Base-by-base conservation (phyloP, 2,329 filamentous ascomycete species). In the Arthroderma sp. region DNA sequence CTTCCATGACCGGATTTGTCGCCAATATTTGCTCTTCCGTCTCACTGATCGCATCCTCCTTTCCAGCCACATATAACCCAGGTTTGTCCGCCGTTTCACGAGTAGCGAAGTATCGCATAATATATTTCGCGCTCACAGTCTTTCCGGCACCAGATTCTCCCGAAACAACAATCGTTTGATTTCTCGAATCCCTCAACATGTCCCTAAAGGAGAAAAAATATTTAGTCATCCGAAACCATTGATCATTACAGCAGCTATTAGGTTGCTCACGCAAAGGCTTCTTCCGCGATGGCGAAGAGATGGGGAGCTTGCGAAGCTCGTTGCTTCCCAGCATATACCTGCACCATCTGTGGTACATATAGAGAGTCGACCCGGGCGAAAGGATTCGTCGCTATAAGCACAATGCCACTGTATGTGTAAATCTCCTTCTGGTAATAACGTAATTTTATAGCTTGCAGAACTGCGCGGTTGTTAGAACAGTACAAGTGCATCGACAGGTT, bases 1-100 rank as follows among this genome's bases (percentile, higher is more conserved):
- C 89, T 77, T 98, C 91, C 91, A 98, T 98, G 63, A 98, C 94
- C 34, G 91, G 91, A 64, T 98, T 98, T 44, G 91, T 98, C 29
- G 91, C 91, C 54, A 98, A 71, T 60, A 98, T 98, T 64, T 94
- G 88, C 70, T 98, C 89, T 68, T 98, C 91, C 1, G 91, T 98
- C 71, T 95, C 86, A 64, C 88, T 96, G 82, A 96, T 96, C 47
- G 85, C 83, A 57, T 81, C 78, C 34, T 69, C 69, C 56, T 79
- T 71, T 49, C 86, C 85, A 66, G 86, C 91, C 44, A 74, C 74
- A 56, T 84, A 80, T 51, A 79, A 82, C 40, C 83, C 82, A 10
- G 86, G 82, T 62, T 88, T 85, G 57, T 93, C 86, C 45, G 91
- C 87, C 5, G 88, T 83, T 66, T 95, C 91, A 76, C 91, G 81